phyloP scores from a whole-genome alignment of 179 eudicot species.

The Corrigiola litoralis region DNA sequence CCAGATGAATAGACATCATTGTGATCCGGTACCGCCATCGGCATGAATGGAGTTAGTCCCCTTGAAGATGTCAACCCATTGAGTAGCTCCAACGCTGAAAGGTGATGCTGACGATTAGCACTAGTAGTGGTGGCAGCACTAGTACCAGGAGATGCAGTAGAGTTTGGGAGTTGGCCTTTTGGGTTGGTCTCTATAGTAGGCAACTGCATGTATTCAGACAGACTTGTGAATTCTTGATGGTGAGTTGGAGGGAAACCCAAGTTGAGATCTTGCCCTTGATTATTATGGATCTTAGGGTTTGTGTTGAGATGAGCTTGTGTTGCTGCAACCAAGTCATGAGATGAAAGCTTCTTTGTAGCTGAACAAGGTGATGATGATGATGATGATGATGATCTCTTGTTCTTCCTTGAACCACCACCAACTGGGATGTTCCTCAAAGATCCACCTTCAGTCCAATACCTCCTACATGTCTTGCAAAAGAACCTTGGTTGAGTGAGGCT shows the following conservation, averaged over 20 bases:
- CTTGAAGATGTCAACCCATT: constrained; percentile 40
- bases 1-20: constrained; percentile 26
- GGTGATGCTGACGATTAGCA: constrained; percentile 9
- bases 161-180: constrained; percentile 9
- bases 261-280: constrained; percentile 39
- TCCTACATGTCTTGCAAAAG: constrained; percentile 66
- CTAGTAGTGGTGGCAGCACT: neutral
- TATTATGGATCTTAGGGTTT: constrained; percentile 33
- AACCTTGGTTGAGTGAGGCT: constrained; percentile 65
- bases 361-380: constrained; percentile 14
- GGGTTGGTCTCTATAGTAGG: constrained; percentile 26
- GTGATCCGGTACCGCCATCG: constrained; percentile 26
- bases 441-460: constrained; percentile 81
- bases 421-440: constrained; percentile 60
- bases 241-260: constrained; percentile 37
- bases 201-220: constrained; percentile 30
- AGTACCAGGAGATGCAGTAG: neutral
- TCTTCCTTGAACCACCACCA: constrained; percentile 74
- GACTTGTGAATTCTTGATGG: constrained; percentile 34
- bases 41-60: constrained; percentile 43
- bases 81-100: constrained; percentile 32
- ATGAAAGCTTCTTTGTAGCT: constrained; percentile 28
- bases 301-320: constrained; percentile 10
- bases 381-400: constrained; percentile 41
- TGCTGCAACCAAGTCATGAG: constrained; percentile 25